Percentiles rank a stretch among this genome's conserved stretches.
Evolutionary conservation across 2,329 filamentous ascomycete species (phyloP).

Genomic region (Akanthomyces uredinophilus): DNA sequence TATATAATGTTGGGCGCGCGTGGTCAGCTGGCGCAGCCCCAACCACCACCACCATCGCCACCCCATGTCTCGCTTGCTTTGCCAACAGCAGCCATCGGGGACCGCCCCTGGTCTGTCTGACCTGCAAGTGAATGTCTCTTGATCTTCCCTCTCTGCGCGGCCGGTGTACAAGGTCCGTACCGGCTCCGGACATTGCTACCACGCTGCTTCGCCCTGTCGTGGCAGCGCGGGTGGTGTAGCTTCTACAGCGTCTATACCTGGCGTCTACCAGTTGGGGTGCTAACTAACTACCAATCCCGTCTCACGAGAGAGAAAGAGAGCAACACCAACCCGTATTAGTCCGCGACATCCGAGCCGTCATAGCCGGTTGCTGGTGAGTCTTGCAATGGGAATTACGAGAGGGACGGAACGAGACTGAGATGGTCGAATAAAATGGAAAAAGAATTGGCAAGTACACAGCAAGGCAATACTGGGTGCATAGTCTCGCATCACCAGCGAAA

Average conservation of each 20-base stretch:
- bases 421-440: not conserved
- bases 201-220: not conserved
- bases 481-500: no score
- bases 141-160: not conserved
- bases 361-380: not conserved
- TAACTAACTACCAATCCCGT: no score
- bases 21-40: not conserved
- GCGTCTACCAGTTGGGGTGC: constrained; percentile 3
- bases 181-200: constrained; percentile 8
- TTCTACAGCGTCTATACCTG: constrained; percentile 10
- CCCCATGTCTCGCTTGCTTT: constrained; percentile 8
- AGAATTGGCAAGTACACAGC: no score
- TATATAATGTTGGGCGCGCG: no score
- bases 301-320: not conserved
- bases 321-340: not conserved
- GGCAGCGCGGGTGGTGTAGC: not conserved
- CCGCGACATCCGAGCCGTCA: not conserved
- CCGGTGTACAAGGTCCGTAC: constrained; percentile 9
- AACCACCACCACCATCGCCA: not conserved
- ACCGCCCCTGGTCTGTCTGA: not conserved
- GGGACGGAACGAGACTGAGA: no score
- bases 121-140: not conserved
- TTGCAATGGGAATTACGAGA: not conserved
- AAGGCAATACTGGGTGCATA: no score
- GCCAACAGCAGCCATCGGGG: no score